phyloP scores from a whole-genome alignment of 768 basidiomycete species.

The Sarcodon aspratus region DNA sequence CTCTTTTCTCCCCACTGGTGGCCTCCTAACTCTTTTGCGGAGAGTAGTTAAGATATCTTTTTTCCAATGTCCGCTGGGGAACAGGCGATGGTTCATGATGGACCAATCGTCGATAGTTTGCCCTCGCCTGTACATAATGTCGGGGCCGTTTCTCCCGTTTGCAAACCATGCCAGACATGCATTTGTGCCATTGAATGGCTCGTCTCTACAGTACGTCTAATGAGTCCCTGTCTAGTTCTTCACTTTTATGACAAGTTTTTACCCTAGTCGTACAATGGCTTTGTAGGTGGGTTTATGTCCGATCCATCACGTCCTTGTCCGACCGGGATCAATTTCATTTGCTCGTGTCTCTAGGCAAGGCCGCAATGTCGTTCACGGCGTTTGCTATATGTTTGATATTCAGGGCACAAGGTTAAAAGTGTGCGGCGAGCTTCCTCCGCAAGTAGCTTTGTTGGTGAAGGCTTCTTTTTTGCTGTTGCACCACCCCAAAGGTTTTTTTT shows the following conservation, averaged over 20 bases:
- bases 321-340: slow-evolving; percentile 15
- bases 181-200: neutral
- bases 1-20: too few species aligned
- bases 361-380: slow-evolving; percentile 44
- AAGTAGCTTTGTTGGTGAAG: too few species aligned
- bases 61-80: too few species aligned
- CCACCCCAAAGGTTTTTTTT: too few species aligned
- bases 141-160: neutral
- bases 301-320: neutral
- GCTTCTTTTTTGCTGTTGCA: too few species aligned
- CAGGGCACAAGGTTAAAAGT: too few species aligned
- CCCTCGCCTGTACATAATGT: too few species aligned
- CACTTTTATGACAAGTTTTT: neutral
- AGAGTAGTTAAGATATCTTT: too few species aligned
- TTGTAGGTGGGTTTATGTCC: neutral
- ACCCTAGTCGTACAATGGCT: neutral
- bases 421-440: too few species aligned
- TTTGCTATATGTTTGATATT: slow-evolving; percentile 7
- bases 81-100: too few species aligned
- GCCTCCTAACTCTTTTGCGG: too few species aligned
- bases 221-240: neutral
- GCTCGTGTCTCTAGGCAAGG: slow-evolving; percentile 46
- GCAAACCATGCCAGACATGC: neutral
- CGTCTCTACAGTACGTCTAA: neutral
- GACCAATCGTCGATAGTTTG: too few species aligned